phyloP scores from a whole-genome alignment of 2,329 filamentous ascomycete genomes.

The Fusarium luffae region DNA sequence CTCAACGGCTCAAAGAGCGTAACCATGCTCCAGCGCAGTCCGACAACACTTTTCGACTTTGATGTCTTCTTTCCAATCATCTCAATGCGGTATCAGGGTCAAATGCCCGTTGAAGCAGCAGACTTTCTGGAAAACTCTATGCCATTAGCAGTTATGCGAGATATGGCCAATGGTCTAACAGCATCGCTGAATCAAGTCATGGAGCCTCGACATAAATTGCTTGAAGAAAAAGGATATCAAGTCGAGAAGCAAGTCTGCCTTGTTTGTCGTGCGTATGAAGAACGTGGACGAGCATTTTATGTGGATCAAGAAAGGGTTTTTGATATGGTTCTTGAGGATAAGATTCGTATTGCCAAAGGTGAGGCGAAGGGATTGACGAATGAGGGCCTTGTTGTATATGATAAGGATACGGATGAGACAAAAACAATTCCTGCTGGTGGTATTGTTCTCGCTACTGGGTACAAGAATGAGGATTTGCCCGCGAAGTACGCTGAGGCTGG shows the following conservation, averaged over 20 bases:
- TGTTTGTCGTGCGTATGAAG: background rate
- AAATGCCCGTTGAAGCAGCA: background rate
- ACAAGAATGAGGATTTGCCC: background rate
- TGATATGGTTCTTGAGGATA: background rate
- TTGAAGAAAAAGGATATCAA: background rate
- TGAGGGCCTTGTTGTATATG: background rate
- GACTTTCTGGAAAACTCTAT: background rate
- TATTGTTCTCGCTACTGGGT: background rate
- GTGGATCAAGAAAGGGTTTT: background rate
- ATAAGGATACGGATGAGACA: background rate
- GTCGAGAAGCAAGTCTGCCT: background rate
- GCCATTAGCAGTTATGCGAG: background rate
- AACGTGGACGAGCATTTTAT: background rate
- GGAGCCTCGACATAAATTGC: background rate
- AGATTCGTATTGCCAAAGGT: background rate
- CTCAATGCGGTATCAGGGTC: background rate
- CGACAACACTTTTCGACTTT: background rate
- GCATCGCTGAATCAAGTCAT: background rate
- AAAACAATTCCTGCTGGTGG: background rate
- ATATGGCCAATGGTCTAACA: background rate
- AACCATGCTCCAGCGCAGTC: background rate
- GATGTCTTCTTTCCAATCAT: background rate
- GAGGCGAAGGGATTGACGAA: background rate
- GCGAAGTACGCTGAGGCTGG: background rate
- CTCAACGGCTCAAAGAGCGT: background rate